Evolutionary conservation across 2,329 filamentous ascomycete genomes (phyloP).

Genomic region (Fusarium odoratissimum): DNA sequence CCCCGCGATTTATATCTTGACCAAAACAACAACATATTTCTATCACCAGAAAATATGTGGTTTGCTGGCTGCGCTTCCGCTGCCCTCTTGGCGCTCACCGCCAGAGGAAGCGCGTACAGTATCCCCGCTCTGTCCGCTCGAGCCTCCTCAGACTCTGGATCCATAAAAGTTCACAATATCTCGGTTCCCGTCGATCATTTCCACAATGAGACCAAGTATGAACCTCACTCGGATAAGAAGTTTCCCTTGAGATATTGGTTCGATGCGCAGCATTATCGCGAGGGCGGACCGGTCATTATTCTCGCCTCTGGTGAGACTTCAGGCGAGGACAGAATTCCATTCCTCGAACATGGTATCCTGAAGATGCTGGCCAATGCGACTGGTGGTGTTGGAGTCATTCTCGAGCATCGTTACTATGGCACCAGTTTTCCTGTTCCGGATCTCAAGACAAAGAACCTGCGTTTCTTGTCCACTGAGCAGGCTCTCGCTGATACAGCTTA

Average conservation of each 20-base stretch:
- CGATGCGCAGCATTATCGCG: conserved; percentile 78
- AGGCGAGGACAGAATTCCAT: conserved; percentile 72
- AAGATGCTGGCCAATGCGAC: conserved; percentile 77
- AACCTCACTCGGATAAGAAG: conserved; percentile 75
- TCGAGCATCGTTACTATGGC: conserved; percentile 92
- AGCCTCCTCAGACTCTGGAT: neutral
- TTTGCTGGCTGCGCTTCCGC: conserved; percentile 16
- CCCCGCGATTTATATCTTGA: neutral
- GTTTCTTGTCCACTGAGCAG: conserved; percentile 87
- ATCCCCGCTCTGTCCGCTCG: conserved; percentile 7
- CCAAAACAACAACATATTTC: neutral
- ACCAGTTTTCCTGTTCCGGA: conserved; percentile 76
- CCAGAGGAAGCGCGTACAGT: neutral
- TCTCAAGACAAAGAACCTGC: conserved; percentile 74
- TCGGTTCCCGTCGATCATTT: conserved; percentile 80
- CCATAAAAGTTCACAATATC: conserved; percentile 43
- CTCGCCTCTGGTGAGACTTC: conserved; percentile 78
- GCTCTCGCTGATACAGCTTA: conserved; percentile 84
- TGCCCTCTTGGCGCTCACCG: conserved; percentile 9
- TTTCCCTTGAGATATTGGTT: conserved; percentile 87
- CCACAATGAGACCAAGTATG: conserved; percentile 81
- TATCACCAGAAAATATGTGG: conserved; percentile 9
- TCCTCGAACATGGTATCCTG: conserved; percentile 81
- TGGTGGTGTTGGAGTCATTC: conserved; percentile 79
- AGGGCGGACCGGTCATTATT: conserved; percentile 84